Base-by-base conservation (phyloP, 2,329 filamentous ascomycete genomes). In the Thermothelomyces thermophilus region DNA sequence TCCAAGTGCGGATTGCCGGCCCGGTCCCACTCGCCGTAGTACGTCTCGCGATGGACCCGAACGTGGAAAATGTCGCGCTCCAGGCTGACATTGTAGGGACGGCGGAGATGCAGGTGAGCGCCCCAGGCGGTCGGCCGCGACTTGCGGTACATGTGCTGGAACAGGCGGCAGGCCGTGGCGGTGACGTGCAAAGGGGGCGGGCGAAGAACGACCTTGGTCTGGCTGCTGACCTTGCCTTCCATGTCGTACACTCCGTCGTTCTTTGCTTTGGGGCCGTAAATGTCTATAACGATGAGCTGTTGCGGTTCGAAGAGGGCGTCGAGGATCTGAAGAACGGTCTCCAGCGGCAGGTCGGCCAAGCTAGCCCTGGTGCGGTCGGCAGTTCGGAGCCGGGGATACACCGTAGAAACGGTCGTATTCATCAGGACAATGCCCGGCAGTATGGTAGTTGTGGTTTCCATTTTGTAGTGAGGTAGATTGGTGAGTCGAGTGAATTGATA, bases 81-180 rank as follows among this genome's bases (percentile, higher is more conserved):
- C 16, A 45, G 22, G 33, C 28, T 31, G 33, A 36, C 31, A n/a
- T 45, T 4, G 31, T 36, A 19, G 22, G 31, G 13, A 14, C 7
- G 13, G 42, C n/a, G 3, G 20, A 10, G 14, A 31, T 24, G 7
- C 19, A 36, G 20, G 19, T 45, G 42, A 3, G 14, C 14, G 7
- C 42, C 42, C 42, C 42, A 45, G 7, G 26, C 19, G 13, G 31
- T 45, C n/a, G 20, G 42, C 9, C 42, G 42, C 6, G 42, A 35
- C 14, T 24, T 35, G 42, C 22, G 20, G 33, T 45, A 45, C 42
- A 45, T 45, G 31, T 36, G 17, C 10, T 31, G 42, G 42, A 45
- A 45, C 13, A 45, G 42, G 5, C 20, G 42, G 42, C 31, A 36
- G 19, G 14, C n/a, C 1, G 31, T 10, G 1, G 14, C 20, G 42